A percentile compares a stretch with the other conserved stretches of the same genome.
These are phyloP conservation scores for Phytophthora sansomeana DNA, from an alignment of 352 stramenopile genomes.

Conservation along the genomic window DNA sequence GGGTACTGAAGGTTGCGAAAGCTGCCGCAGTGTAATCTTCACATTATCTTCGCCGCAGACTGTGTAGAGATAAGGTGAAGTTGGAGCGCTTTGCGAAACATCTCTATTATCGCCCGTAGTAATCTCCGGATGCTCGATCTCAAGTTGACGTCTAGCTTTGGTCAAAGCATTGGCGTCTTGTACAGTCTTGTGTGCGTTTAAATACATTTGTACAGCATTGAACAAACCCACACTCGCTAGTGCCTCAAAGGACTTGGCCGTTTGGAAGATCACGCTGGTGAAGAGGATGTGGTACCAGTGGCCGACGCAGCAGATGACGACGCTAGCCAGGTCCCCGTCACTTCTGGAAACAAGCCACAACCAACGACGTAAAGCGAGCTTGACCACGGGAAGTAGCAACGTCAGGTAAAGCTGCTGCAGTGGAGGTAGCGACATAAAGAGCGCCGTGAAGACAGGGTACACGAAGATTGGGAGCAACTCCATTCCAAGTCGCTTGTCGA, in stretches of 20 bases:
- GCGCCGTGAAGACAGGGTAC: conserved; percentile 44
- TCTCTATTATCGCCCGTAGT: too few relatives aligned
- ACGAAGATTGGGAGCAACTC: conserved; percentile 38
- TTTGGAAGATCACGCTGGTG: conserved; percentile 48
- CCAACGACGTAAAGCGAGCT: conserved; percentile 35
- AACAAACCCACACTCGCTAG: too few relatives aligned
- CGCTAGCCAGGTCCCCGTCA: conserved; percentile 39
- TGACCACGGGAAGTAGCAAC: conserved; percentile 44
- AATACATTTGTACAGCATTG: too few relatives aligned
- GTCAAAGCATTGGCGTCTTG: too few relatives aligned
- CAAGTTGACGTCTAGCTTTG: too few relatives aligned
- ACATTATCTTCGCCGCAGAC: too few relatives aligned
- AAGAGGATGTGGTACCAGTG: conserved; percentile 62
- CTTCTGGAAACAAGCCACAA: conserved; percentile 30
- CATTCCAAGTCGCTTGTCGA: conserved; percentile 32
- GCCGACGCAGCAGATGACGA: conserved; percentile 38
- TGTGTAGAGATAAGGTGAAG: too few relatives aligned
- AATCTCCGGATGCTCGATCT: too few relatives aligned
- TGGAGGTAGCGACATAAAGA: conserved; percentile 41
- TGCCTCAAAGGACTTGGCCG: conserved; percentile 35
- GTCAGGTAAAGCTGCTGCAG: conserved; percentile 42
- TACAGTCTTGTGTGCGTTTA: too few relatives aligned
- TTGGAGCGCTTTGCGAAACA: too few relatives aligned
- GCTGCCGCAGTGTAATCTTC: too few relatives aligned
- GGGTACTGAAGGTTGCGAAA: too few relatives aligned